Evolutionary conservation across 306 rosid species (phyloP), one percentile per base, ranked within the genome.

Genomic region (Abrus pulchellus): DNA sequence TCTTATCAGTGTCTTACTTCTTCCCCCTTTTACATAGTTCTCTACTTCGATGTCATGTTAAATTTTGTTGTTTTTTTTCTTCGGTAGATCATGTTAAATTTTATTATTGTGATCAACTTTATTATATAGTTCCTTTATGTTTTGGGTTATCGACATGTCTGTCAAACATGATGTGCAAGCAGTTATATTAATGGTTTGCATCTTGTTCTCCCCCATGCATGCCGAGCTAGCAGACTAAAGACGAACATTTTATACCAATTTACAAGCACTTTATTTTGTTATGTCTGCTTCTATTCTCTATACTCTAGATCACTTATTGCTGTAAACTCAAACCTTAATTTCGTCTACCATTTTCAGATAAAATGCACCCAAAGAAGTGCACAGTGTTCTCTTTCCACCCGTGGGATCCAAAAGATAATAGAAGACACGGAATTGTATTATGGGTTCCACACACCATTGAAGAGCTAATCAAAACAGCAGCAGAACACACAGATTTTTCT

Each of bases 331-430:
- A 20, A 60, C 57, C 59, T 38, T 57, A 65, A 77, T 7, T 71
- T 54, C 14, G 12, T 47, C 52, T 33, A 12, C 44, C 43, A 63
- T 83, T 80, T 80, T 77, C 96, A 95, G 99, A 80, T 43, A 95
- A 77, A 82, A 78, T 72, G 81, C 94, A 75, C 43, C 85, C 82
- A 5, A 91, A 80, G 83, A 95, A 91, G 78, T 95, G 98, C 83
- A 95, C 99, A 0, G 90, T 95, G 14, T 91, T 91, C 79, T 94
- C 98, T 48, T 95, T 83, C 85, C 97, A 91, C 56, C 98, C 99
- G 0, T 91, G 97, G 97, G 97, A 81, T 82, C 85, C 90, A 45
- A 78, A 83, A 85, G 97, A 95, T 59, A 47, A 59, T 20, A 88
- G 89, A 83, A 90, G 78, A 82, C 76, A 85, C 14, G 99, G 99